A percentile compares a stretch with the other conserved stretches of the same genome.
phyloP scores from a whole-genome alignment of 495 filamentous ascomycete species.

The Penicillium lividum region DNA sequence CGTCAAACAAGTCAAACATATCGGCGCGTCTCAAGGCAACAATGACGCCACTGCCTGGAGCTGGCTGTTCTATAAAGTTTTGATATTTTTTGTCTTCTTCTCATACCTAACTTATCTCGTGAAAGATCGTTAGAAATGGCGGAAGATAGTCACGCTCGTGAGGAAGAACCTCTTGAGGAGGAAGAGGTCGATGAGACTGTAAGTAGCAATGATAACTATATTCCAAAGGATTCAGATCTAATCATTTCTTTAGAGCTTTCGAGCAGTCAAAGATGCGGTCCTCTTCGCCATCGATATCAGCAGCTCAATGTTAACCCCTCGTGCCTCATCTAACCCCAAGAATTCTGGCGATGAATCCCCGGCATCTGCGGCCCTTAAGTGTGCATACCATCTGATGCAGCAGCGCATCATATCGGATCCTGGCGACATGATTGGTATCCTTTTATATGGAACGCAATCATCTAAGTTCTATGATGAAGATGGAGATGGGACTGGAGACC shows the following conservation, averaged over 20 bases:
- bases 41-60: slow-evolving; percentile 10
- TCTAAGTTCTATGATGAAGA: slow-evolving; percentile 78
- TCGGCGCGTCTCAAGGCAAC: slow-evolving; percentile 29
- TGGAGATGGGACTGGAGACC: slow-evolving; percentile 55
- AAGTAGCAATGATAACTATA: slow-evolving; percentile 24
- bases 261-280: slow-evolving; percentile 91
- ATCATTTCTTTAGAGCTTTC: slow-evolving; percentile 65
- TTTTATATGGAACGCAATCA: slow-evolving; percentile 90
- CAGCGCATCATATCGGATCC: slow-evolving; percentile 97
- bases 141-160: slow-evolving; percentile 41
- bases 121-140: slow-evolving; percentile 34
- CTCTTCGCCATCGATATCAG: slow-evolving; percentile 96
- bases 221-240: slow-evolving; percentile 2
- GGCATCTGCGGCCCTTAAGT: slow-evolving; percentile 82
- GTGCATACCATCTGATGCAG: slow-evolving; percentile 93
- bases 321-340: slow-evolving; percentile 63
- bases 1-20: slow-evolving; percentile 18
- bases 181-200: slow-evolving; percentile 74
- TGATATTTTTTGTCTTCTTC: slow-evolving; percentile 6
- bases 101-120: background rate
- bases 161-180: slow-evolving; percentile 60
- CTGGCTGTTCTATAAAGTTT: background rate
- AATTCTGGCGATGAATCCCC: slow-evolving; percentile 73
- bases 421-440: slow-evolving; percentile 94
- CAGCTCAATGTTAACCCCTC: slow-evolving; percentile 78